phyloP scores from a whole-genome alignment of 2,329 filamentous ascomycete genomes.

The Zymoseptoria passerinii region DNA sequence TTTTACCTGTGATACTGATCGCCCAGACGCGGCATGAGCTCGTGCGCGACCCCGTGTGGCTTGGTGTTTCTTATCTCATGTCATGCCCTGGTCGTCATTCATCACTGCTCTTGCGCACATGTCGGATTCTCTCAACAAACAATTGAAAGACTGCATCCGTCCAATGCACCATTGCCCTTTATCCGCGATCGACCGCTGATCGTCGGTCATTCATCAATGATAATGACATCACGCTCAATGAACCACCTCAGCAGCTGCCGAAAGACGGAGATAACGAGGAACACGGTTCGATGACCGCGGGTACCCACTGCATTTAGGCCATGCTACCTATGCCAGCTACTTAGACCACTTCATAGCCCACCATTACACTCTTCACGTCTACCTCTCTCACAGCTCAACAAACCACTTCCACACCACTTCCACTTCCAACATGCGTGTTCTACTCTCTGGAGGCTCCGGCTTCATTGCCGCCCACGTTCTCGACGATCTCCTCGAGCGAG shows the following conservation, averaged over 20 bases:
- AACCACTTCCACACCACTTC: conserved; percentile 3
- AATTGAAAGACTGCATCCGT: no score
- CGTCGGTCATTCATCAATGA: neutral
- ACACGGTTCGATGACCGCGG: neutral
- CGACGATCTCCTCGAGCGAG: conserved; percentile 47
- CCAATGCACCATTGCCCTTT: neutral
- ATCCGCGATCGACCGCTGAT: neutral
- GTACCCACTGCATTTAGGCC: neutral
- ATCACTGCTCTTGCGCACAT: no score
- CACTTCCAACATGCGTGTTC: conserved; percentile 24
- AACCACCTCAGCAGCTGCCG: neutral
- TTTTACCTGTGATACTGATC: no score
- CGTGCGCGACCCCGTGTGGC: no score
- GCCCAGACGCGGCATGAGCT: no score
- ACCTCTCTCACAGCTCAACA: neutral
- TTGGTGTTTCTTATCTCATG: no score
- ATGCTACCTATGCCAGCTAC: neutral
- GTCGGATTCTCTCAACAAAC: no score
- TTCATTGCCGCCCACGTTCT: conserved; percentile 60
- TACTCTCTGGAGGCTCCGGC: conserved; percentile 47
- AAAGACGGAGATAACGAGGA: neutral
- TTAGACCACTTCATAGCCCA: neutral
- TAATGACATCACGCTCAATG: neutral
- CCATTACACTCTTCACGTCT: neutral
- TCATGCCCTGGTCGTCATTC: no score